Conservation (phyloP, 2,329 filamentous ascomycete genomes). For the Mollisia scopiformis region DNA sequence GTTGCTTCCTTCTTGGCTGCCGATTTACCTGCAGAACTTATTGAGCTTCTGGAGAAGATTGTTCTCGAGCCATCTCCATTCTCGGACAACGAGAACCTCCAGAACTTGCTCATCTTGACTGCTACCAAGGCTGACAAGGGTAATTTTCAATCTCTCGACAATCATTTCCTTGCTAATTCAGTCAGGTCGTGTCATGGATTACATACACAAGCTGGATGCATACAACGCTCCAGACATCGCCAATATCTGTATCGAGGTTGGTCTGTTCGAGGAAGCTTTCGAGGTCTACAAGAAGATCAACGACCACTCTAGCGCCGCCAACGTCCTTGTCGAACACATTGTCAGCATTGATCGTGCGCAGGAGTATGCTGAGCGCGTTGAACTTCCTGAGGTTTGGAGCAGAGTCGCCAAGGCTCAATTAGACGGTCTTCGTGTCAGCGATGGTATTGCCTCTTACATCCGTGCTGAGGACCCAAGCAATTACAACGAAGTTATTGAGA, state of each 20-base stretch:
- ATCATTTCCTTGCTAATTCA: too few relatives aligned
- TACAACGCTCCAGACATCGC: slow-evolving; percentile 95
- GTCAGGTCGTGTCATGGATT: slow-evolving; percentile 78
- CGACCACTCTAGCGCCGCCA: slow-evolving; percentile 83
- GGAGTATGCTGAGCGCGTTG: slow-evolving; percentile 92
- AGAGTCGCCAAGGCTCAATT: slow-evolving; percentile 97
- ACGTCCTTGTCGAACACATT: slow-evolving; percentile 93
- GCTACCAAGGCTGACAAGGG: slow-evolving; percentile 96
- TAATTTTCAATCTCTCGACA: too few relatives aligned
- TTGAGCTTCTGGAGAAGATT: slow-evolving; percentile 98
- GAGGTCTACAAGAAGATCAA: slow-evolving; percentile 98
- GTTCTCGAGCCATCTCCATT: slow-evolving; percentile 93
- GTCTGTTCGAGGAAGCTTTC: slow-evolving; percentile 94
- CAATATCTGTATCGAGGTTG: slow-evolving; percentile 89
- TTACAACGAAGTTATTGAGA: slow-evolving; percentile 95
- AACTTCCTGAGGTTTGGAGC: slow-evolving; percentile 95
- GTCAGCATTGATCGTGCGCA: slow-evolving; percentile 98
- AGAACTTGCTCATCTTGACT: slow-evolving; percentile 95
- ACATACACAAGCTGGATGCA: slow-evolving; percentile 87
- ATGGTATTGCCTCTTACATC: slow-evolving; percentile 96
- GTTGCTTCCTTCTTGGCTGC: slow-evolving; percentile 91
- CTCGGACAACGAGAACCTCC: slow-evolving; percentile 85
- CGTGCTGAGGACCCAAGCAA: slow-evolving; percentile 92
- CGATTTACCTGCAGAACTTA: slow-evolving; percentile 90
- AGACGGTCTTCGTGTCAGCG: slow-evolving; percentile 88